These are phyloP conservation scores for Debaryomyces castellii DNA, from an alignment of 805 yeast genomes.

Conservation along the genomic window DNA sequence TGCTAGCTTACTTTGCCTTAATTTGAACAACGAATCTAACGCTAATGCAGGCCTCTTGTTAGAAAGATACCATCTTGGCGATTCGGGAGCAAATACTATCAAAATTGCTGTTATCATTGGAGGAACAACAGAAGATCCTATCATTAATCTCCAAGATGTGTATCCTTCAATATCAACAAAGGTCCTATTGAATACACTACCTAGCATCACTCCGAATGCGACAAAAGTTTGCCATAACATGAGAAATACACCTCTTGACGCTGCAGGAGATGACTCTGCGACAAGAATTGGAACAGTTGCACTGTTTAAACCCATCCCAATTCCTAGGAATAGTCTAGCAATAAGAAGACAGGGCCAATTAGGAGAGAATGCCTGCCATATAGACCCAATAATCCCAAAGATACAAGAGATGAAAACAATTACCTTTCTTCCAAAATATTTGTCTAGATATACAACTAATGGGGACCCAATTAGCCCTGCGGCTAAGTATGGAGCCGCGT, in stretches of 20 bases:
- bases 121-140: constrained; percentile 11
- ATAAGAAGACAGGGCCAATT: constrained; percentile 8
- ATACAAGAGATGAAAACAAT: constrained; percentile 10
- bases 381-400: constrained; percentile 7
- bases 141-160: constrained; percentile 13
- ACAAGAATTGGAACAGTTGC: constrained; percentile 13
- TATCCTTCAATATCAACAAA: constrained; percentile 6
- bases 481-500: constrained; percentile 8
- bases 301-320: constrained; percentile 13
- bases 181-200: constrained; percentile 10
- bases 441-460: constrained; percentile 10
- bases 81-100: constrained; percentile 21
- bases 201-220: constrained; percentile 18
- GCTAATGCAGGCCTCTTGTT: constrained; percentile 16
- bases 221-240: constrained; percentile 14
- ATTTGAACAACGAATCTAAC: constrained; percentile 5
- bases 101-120: constrained; percentile 11
- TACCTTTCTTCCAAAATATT: constrained; percentile 10
- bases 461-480: too few species aligned
- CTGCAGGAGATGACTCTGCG: constrained; percentile 14
- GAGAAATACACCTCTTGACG: constrained; percentile 10
- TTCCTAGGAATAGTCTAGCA: constrained; percentile 13
- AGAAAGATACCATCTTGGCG: constrained; percentile 23
- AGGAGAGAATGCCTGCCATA: constrained; percentile 15
- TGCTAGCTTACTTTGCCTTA: constrained; percentile 7